Conservation (phyloP, 2,329 filamentous ascomycete genomes). For the Didymosphaeria variabile region DNA sequence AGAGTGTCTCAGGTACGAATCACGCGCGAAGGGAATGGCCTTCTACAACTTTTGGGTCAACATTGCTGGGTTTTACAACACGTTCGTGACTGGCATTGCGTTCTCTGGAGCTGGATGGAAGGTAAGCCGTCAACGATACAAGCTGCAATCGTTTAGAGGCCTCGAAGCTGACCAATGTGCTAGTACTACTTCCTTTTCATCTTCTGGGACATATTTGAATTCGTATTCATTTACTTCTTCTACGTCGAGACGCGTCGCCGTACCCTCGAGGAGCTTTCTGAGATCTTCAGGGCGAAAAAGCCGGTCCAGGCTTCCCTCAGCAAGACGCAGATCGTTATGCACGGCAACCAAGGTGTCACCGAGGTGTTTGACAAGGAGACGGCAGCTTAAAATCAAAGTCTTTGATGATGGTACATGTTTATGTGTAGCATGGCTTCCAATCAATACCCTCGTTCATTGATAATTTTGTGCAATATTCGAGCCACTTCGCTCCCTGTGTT, state of each 20-base stretch:
- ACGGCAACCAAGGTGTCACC: slow-evolving; percentile 41
- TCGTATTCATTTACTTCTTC: slow-evolving; percentile 50
- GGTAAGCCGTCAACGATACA: slow-evolving; percentile 26
- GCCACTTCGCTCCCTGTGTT: not conserved
- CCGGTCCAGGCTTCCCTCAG: slow-evolving; percentile 50
- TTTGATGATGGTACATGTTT: not conserved
- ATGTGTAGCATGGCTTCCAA: not conserved
- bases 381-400: not conserved
- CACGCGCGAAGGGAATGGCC: slow-evolving; percentile 59
- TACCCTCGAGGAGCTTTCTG: slow-evolving; percentile 57
- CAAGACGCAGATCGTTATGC: slow-evolving; percentile 43
- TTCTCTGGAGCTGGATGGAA: slow-evolving; percentile 51
- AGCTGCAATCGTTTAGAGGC: not conserved
- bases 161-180: slow-evolving; percentile 16
- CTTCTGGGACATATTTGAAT: slow-evolving; percentile 54
- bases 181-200: slow-evolving; percentile 53
- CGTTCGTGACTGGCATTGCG: slow-evolving; percentile 55
- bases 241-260: slow-evolving; percentile 50
- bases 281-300: slow-evolving; percentile 53
- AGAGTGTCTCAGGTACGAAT: slow-evolving; percentile 59
- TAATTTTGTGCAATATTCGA: not conserved
- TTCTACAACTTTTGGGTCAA: slow-evolving; percentile 59
- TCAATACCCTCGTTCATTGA: not conserved
- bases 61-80: slow-evolving; percentile 57
- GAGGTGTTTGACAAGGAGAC: slow-evolving; percentile 44